phyloP scores from a whole-genome alignment of 345 rosid genomes.

The Anastatica hierochuntica region DNA sequence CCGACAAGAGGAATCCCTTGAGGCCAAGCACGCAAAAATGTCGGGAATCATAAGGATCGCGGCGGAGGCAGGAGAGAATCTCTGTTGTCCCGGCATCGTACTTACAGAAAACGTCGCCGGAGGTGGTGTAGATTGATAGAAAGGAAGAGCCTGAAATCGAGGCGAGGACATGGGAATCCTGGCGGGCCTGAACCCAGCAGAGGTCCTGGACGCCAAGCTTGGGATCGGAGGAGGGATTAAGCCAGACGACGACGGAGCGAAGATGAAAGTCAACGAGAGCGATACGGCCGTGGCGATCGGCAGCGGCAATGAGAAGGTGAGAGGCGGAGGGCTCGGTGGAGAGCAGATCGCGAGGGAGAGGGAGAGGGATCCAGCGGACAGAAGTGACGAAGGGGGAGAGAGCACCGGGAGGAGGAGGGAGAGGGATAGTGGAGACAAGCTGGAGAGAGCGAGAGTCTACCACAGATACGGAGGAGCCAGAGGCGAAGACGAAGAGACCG shows the following conservation, averaged over 20 bases:
- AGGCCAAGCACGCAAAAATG: constrained; percentile 71
- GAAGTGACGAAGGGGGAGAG: constrained; percentile 79
- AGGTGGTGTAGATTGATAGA: constrained; percentile 45
- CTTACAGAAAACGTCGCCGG: constrained; percentile 50
- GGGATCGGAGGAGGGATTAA: constrained; percentile 40
- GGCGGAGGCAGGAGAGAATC: constrained; percentile 68
- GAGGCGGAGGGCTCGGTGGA: constrained; percentile 67
- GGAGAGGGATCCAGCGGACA: constrained; percentile 76
- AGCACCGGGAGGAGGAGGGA: constrained; percentile 60
- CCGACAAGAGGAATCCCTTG: constrained; percentile 63
- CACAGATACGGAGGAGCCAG: constrained; percentile 75
- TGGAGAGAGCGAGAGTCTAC: constrained; percentile 81
- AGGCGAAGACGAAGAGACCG: constrained; percentile 75
- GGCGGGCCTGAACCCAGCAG: constrained; percentile 60
- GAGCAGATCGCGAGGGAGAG: constrained; percentile 71
- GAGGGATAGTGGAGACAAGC: constrained; percentile 63
- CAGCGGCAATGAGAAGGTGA: constrained; percentile 74
- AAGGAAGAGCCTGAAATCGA: constrained; percentile 63
- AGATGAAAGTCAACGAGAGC: constrained; percentile 70
- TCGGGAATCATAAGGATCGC: constrained; percentile 84
- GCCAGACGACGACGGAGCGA: constrained; percentile 51
- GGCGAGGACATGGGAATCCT: constrained; percentile 51
- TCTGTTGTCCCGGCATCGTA: constrained; percentile 73
- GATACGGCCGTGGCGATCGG: constrained; percentile 92
- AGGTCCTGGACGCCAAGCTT: constrained; percentile 81